Conservation (phyloP, 768 basidiomycete species). For the Rhodotorula babjevae region DNA sequence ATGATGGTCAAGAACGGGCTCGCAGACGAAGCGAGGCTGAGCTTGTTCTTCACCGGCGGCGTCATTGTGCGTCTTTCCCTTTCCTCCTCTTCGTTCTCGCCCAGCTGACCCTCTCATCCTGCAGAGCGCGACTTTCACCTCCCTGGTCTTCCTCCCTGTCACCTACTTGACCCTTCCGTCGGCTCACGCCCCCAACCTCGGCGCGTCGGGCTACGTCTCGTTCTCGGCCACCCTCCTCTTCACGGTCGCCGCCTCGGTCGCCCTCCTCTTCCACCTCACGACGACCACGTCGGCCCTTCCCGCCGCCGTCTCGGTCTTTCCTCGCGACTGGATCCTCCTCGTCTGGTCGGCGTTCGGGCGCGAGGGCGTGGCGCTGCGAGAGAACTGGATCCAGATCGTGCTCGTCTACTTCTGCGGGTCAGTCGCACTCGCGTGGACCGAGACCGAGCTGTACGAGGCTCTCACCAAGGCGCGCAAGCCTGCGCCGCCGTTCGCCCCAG, state of each 20-base stretch:
- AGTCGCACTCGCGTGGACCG: neutral
- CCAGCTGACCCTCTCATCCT: neutral
- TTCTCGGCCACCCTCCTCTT: neutral
- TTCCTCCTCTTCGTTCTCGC: neutral
- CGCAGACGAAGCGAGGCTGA: neutral
- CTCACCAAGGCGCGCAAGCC: neutral
- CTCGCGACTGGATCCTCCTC: conserved; percentile 24
- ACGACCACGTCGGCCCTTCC: neutral
- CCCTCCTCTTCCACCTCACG: conserved; percentile 2
- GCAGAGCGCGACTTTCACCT: neutral
- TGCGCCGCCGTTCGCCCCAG: neutral
- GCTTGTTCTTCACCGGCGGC: neutral
- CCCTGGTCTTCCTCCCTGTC: neutral
- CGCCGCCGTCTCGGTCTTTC: conserved; percentile 9
- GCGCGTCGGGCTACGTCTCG: neutral
- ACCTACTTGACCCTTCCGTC: neutral
- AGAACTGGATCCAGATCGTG: conserved; percentile 24
- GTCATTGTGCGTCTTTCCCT: no score
- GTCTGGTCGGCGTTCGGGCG: neutral
- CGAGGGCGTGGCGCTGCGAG: neutral
- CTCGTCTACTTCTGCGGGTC: conserved; percentile 18
- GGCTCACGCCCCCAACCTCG: neutral
- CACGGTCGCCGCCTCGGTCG: neutral
- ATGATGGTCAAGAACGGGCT: conserved; percentile 12
- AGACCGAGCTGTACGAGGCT: neutral